Evolutionary conservation across 2,329 filamentous ascomycete genomes (phyloP).

Genomic region (Coniochaeta sp.): DNA sequence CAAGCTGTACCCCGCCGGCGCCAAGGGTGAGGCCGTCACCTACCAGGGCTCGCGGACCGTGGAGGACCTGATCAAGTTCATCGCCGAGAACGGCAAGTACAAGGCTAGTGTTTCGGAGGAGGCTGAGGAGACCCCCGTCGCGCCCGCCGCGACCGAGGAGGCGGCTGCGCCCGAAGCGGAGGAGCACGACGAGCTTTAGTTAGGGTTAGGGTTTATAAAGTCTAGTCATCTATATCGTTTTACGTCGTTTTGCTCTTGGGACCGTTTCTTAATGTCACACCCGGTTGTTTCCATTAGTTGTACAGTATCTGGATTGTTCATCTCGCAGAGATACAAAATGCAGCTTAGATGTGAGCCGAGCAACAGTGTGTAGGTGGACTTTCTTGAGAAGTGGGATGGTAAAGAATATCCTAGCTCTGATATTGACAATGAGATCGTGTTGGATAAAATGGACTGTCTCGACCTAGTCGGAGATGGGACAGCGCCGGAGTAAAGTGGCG

Average conservation of each 20-base stretch:
- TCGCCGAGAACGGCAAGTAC: constrained; percentile 92
- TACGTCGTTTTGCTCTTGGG: neutral
- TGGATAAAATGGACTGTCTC: neutral
- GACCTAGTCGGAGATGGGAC: neutral
- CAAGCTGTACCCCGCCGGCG: constrained; percentile 90
- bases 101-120: constrained; percentile 60
- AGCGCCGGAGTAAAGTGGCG: neutral
- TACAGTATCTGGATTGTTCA: neutral
- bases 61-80: constrained; percentile 85
- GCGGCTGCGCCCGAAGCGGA: constrained; percentile 34
- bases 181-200: constrained; percentile 70
- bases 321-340: neutral
- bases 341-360: neutral
- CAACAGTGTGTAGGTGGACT: neutral
- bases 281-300: neutral
- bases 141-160: constrained; percentile 46
- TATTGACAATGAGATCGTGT: neutral
- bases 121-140: constrained; percentile 42
- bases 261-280: neutral
- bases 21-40: constrained; percentile 76
- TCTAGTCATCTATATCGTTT: neutral
- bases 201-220: neutral
- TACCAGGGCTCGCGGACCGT: constrained; percentile 84
- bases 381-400: neutral
- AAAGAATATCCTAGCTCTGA: neutral